Percentiles rank a stretch among this genome's conserved stretches.
phyloP scores from a whole-genome alignment of 2,329 filamentous ascomycete genomes.

The Periconia digitata region DNA sequence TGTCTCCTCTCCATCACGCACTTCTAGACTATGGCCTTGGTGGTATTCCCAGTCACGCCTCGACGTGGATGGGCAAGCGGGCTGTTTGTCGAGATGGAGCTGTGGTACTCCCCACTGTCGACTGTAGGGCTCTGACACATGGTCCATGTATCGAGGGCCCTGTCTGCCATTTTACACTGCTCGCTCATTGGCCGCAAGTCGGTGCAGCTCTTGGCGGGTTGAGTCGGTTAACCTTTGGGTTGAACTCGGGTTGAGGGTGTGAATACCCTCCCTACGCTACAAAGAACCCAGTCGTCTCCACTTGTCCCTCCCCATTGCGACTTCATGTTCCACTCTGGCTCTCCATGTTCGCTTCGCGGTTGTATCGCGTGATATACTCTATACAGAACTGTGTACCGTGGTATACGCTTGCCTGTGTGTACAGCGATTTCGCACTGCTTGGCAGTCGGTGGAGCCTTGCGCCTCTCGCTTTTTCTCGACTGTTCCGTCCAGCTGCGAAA shows the following conservation, averaged over 20 bases:
- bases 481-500: slow-evolving; percentile 1
- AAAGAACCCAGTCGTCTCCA: neutral
- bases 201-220: neutral
- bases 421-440: neutral
- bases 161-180: neutral
- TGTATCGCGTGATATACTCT: neutral
- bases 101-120: neutral
- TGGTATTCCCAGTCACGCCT: neutral
- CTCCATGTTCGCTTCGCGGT: neutral
- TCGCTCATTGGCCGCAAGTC: neutral
- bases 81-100: neutral
- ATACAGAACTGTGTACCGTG: neutral
- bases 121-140: neutral
- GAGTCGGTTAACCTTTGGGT: neutral
- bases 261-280: neutral
- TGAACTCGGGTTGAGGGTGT: neutral
- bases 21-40: neutral
- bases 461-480: no score
- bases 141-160: neutral
- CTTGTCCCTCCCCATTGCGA: no score
- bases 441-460: neutral
- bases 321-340: neutral
- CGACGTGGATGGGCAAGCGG: neutral
- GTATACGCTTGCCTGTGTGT: neutral
- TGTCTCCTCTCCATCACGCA: slow-evolving; percentile 1